These are phyloP conservation scores for Cystobasidium ongulense DNA, from an alignment of 768 basidiomycete genomes.

Conservation along the genomic window DNA sequence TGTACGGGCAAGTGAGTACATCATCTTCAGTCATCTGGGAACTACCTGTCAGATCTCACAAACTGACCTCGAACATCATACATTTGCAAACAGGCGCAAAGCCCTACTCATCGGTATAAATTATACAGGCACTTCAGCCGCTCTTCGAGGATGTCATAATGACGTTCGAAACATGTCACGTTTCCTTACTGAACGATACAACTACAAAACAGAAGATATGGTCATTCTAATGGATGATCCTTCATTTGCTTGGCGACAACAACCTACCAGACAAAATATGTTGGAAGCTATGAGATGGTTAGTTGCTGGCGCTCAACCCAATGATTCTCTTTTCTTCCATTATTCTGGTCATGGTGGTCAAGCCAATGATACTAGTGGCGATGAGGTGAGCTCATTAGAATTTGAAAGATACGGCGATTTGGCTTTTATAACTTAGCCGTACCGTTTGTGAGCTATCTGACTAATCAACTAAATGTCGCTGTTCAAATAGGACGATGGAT, in stretches of 20 bases:
- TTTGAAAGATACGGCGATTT: not conserved
- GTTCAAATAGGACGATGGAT: slow-evolving; percentile 75
- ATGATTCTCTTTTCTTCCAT: slow-evolving; percentile 81
- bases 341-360: slow-evolving; percentile 62
- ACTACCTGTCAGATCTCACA: slow-evolving; percentile 32
- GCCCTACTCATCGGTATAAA: slow-evolving; percentile 79
- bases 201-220: slow-evolving; percentile 70
- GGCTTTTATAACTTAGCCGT: too few relatives aligned
- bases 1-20: slow-evolving; percentile 48
- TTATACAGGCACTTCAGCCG: slow-evolving; percentile 61
- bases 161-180: slow-evolving; percentile 71
- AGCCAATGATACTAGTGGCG: slow-evolving; percentile 57
- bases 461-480: too few relatives aligned
- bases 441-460: too few relatives aligned
- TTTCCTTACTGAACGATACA: slow-evolving; percentile 53
- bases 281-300: slow-evolving; percentile 84
- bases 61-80: slow-evolving; percentile 52
- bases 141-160: slow-evolving; percentile 79
- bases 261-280: slow-evolving; percentile 78
- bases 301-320: slow-evolving; percentile 64
- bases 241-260: slow-evolving; percentile 52
- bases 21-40: not conserved
- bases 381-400: slow-evolving; percentile 38
- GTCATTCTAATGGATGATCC: slow-evolving; percentile 76
- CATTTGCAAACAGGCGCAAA: slow-evolving; percentile 52